A percentile compares a stretch with the other conserved stretches of the same genome.
Evolutionary conservation across 2,329 filamentous ascomycete species (phyloP).

Genomic region (Colletotrichum plurivorum): DNA sequence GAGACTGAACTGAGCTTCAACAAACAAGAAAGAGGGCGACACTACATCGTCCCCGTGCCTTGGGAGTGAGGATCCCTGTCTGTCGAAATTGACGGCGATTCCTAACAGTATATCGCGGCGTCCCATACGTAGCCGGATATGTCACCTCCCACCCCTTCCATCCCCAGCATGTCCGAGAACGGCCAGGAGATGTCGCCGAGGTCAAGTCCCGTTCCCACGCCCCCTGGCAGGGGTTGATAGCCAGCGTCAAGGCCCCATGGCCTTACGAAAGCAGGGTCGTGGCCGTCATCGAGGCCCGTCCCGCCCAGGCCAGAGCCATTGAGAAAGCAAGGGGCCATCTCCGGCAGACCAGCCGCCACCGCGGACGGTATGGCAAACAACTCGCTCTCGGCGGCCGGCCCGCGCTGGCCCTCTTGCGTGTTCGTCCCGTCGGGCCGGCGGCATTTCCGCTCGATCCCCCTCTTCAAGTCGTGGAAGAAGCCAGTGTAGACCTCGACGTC

Average conservation of each 20-base stretch:
- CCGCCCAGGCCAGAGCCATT: not conserved
- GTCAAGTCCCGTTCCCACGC: not conserved
- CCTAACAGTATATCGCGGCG: not conserved
- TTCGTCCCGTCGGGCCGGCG: not conserved
- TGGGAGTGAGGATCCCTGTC: not conserved
- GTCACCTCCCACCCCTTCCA: not conserved
- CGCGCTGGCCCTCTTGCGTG: not conserved
- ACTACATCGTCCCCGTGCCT: not conserved
- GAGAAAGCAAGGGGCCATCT: not conserved
- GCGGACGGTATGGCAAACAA: too few relatives aligned
- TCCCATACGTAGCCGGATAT: not conserved
- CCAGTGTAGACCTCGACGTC: not conserved
- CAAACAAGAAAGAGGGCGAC: not conserved
- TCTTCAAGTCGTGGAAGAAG: conserved; percentile 5
- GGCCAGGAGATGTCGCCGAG: not conserved
- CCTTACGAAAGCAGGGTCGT: not conserved
- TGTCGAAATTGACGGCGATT: not conserved
- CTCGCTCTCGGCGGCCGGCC: too few relatives aligned
- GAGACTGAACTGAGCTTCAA: not conserved
- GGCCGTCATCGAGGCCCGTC: not conserved
- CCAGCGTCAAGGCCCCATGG: not conserved
- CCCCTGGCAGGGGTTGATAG: not conserved
- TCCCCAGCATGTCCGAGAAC: not conserved
- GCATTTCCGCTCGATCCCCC: not conserved
- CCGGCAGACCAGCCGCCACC: not conserved